Conservation (phyloP, 805 yeast genomes). For the Suhomyces sp. region DNA sequence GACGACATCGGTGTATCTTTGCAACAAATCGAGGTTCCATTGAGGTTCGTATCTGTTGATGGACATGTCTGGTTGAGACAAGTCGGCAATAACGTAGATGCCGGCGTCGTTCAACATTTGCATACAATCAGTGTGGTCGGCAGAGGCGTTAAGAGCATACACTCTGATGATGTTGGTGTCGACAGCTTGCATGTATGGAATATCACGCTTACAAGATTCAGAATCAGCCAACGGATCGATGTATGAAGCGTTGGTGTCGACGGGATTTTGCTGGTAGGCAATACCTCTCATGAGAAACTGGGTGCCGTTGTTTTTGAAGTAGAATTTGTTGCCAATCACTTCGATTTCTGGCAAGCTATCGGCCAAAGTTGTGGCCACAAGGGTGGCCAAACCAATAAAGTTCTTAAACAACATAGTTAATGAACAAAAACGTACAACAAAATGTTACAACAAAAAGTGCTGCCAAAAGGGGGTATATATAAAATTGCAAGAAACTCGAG, state of each 20-base stretch:
- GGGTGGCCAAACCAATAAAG: conserved; percentile 22
- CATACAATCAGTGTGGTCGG: conserved; percentile 73
- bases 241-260: conserved; percentile 48
- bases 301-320: conserved; percentile 72
- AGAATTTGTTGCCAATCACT: conserved; percentile 74
- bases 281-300: conserved; percentile 76
- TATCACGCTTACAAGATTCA: conserved; percentile 63
- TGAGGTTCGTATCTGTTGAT: conserved; percentile 60
- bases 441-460: not conserved
- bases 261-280: conserved; percentile 73
- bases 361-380: conserved; percentile 18
- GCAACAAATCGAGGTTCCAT: conserved; percentile 61
- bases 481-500: not conserved
- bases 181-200: conserved; percentile 62
- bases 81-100: conserved; percentile 86
- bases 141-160: conserved; percentile 63
- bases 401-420: conserved; percentile 35
- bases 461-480: not conserved
- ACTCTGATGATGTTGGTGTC: conserved; percentile 73
- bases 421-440: conserved; percentile 1
- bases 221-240: conserved; percentile 71
- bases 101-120: conserved; percentile 70
- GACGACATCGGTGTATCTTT: conserved; percentile 67
- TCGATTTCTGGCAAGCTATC: conserved; percentile 54
- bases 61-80: conserved; percentile 66